A percentile compares a stretch with the other conserved stretches of the same genome.
Evolutionary conservation across 2,329 filamentous ascomycete genomes (phyloP).

Genomic region (Diaporthe vexans): DNA sequence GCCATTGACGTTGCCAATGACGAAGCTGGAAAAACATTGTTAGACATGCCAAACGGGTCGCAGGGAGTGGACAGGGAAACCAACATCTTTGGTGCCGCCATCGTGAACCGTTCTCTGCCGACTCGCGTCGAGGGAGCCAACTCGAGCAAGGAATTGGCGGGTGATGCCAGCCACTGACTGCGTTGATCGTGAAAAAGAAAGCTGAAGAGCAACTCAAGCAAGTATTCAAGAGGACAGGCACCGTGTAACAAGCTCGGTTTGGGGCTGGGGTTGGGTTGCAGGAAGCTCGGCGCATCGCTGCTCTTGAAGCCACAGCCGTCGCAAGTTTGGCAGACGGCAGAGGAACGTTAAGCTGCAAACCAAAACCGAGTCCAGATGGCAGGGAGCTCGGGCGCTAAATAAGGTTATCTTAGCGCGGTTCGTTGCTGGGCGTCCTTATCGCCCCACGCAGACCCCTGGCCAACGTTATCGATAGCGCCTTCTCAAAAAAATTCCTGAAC

Average conservation of each 20-base stretch:
- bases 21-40: conserved; percentile 68
- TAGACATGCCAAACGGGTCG: background rate
- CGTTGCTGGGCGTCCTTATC: conserved; percentile 11
- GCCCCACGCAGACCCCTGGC: conserved; percentile 17
- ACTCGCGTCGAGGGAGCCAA: background rate
- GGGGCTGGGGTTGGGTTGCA: background rate
- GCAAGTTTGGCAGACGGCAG: background rate
- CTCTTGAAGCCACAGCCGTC: background rate
- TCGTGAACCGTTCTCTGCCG: background rate
- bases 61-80: background rate
- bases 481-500: conserved; percentile 37
- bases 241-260: background rate
- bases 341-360: background rate
- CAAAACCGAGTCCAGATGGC: background rate
- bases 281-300: conserved; percentile 18
- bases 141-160: background rate
- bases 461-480: background rate
- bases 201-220: background rate
- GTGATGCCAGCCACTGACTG: background rate
- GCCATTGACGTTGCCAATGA: conserved; percentile 87
- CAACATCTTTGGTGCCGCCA: conserved; percentile 40
- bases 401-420: conserved; percentile 41
- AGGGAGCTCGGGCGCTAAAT: conserved; percentile 22
- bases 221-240: background rate
- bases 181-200: background rate